Conservation (phyloP, 2,329 filamentous ascomycete genomes). For the Chrysoporthe puriensis region DNA sequence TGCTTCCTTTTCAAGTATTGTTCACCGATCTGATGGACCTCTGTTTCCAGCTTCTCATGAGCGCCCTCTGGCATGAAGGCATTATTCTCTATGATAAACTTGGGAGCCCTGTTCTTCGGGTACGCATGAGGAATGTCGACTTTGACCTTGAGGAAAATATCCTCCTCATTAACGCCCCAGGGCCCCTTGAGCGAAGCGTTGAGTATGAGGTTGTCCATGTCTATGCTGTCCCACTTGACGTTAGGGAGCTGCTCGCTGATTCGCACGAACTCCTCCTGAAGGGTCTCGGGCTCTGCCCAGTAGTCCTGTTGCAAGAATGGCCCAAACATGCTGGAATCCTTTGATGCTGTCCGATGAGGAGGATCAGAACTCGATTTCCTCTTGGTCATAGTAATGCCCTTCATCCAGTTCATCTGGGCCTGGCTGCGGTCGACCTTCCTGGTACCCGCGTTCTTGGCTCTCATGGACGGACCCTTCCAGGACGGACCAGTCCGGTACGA, state of each 20-base stretch:
- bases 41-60: conserved; percentile 55
- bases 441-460: conserved; percentile 50
- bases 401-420: conserved; percentile 71
- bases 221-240: conserved; percentile 66
- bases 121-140: conserved; percentile 64
- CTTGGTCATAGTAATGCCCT: conserved; percentile 67
- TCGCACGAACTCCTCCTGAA: conserved; percentile 67
- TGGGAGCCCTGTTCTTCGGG: conserved; percentile 60
- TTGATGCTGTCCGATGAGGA: conserved; percentile 54
- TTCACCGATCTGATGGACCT: conserved; percentile 59
- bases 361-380: conserved; percentile 50
- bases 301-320: conserved; percentile 57
- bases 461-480: conserved; percentile 64
- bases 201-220: conserved; percentile 63
- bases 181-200: conserved; percentile 67
- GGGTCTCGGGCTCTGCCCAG: conserved; percentile 64
- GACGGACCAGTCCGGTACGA: conserved; percentile 43
- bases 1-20: conserved; percentile 61
- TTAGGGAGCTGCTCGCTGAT: conserved; percentile 66
- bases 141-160: conserved; percentile 65
- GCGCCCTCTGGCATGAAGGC: conserved; percentile 63
- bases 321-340: conserved; percentile 56
- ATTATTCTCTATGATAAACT: conserved; percentile 64
- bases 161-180: conserved; percentile 60
- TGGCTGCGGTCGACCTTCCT: conserved; percentile 52